A percentile compares a stretch with the other conserved stretches of the same genome.
These are phyloP conservation scores for Eucalyptus globulus DNA, from an alignment of 345 rosid species.

Conservation along the genomic window DNA sequence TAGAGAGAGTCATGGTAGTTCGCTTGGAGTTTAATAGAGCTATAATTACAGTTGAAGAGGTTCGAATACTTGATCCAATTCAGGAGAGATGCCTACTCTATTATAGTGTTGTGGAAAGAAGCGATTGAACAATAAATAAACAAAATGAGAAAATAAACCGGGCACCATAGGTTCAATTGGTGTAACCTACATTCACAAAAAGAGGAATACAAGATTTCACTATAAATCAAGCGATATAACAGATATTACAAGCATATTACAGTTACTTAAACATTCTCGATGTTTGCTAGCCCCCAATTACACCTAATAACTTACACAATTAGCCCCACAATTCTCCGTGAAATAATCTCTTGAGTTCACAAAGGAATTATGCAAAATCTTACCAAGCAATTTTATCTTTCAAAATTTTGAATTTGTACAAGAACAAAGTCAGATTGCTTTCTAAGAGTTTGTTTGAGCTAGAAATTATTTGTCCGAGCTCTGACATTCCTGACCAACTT, in stretches of 20 bases:
- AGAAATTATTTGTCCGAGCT: neutral
- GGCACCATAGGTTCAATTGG: accelerated
- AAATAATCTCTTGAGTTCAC: neutral
- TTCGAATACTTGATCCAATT: slow-evolving; percentile 53
- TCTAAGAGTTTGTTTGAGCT: neutral
- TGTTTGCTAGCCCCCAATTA: neutral
- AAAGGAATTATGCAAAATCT: neutral
- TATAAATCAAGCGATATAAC: neutral
- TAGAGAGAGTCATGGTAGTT: slow-evolving; percentile 64
- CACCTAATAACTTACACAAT: neutral
- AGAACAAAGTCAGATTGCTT: neutral
- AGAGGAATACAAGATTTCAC: neutral
- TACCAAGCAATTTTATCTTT: neutral
- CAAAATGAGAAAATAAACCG: neutral
- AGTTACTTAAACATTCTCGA: neutral
- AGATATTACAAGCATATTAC: neutral
- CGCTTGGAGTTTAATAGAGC: slow-evolving; percentile 68
- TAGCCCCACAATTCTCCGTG: neutral
- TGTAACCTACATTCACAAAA: accelerated
- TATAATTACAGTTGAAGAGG: slow-evolving; percentile 65
- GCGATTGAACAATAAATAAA: neutral
- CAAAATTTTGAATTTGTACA: neutral
- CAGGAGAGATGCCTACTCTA: slow-evolving; percentile 70
- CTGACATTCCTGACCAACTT: neutral
- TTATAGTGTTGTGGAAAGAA: slow-evolving; percentile 7